phyloP scores from a whole-genome alignment of 2,329 filamentous ascomycete genomes.

The Pyrenophora graminea region DNA sequence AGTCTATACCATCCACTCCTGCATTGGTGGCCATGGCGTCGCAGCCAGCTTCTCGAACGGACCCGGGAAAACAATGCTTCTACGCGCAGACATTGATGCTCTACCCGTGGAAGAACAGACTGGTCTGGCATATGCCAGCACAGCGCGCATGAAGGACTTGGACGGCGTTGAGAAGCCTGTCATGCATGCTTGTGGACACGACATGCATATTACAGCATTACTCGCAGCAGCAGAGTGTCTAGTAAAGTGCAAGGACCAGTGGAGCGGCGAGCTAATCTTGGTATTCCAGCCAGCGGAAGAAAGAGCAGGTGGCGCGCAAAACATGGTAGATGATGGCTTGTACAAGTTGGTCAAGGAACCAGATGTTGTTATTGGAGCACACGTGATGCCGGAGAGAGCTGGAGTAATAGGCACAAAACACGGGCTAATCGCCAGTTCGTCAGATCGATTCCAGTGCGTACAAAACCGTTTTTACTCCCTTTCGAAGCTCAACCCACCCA shows the following conservation, averaged over 20 bases:
- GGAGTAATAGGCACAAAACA: slow-evolving; percentile 49
- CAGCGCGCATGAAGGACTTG: slow-evolving; percentile 48
- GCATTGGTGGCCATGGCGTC: slow-evolving; percentile 64
- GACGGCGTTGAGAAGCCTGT: slow-evolving; percentile 58
- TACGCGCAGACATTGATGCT: slow-evolving; percentile 67
- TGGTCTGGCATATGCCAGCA: slow-evolving; percentile 60
- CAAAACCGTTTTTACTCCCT: neutral
- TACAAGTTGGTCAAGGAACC: slow-evolving; percentile 60
- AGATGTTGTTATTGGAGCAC: slow-evolving; percentile 61
- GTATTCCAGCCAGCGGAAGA: slow-evolving; percentile 73
- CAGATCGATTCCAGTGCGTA: slow-evolving; percentile 45
- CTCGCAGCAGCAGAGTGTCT: slow-evolving; percentile 61
- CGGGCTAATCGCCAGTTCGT: slow-evolving; percentile 49
- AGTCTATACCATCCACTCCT: slow-evolving; percentile 52
- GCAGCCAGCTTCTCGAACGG: slow-evolving; percentile 62
- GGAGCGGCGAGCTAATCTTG: slow-evolving; percentile 66
- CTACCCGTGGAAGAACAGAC: slow-evolving; percentile 63
- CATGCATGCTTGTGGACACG: slow-evolving; percentile 70
- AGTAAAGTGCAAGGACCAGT: slow-evolving; percentile 49
- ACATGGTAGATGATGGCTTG: slow-evolving; percentile 65
- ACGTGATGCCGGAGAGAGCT: slow-evolving; percentile 56
- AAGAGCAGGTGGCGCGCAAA: slow-evolving; percentile 62
- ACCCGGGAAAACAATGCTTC: slow-evolving; percentile 58
- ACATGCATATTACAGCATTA: slow-evolving; percentile 65
- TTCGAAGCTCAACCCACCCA: too few relatives aligned